Base-by-base conservation (phyloP, 1,284 basidiomycete species). In the Albatrellus sp. region DNA sequence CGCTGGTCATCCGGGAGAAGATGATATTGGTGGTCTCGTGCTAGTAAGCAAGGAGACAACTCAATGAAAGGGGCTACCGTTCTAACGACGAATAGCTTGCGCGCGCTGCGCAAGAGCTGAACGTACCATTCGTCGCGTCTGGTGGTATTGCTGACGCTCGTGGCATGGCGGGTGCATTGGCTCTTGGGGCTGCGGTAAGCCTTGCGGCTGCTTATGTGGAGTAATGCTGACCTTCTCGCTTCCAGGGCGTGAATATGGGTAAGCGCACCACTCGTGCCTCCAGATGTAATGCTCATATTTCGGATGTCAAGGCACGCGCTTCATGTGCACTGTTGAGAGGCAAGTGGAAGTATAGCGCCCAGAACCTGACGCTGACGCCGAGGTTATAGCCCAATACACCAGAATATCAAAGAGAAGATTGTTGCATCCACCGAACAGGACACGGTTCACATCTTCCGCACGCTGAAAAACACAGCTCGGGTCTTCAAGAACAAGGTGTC, bases 1-100 rank as follows among this genome's bases (percentile, higher is more conserved):
- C 57, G 90, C 90, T 33, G 92, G 92, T 28, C 90, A 96, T 61
- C 92, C 91, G 5, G 92, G 92, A 49, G 93, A 97, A 59, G 88
- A 96, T 46, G 93, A 97, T 60, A 87, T 96, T 31, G 89, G 89
- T 9, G 89, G 88, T 5, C 58, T 97, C n/a, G 82, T 96, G 4
- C 64, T 97, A 60, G 86, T 91, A 54, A 49, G 69, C 59, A 13
- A 14, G 7, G 33, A 11, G 16, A n/a, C 10, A 6, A 12, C 20
- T 16, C 7, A 29, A 31, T 20, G 40, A 29, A 24, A 24, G 39
- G 37, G 17, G 29, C 16, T 5, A n/a, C 13, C n/a, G 40, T 11
- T 19, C 5, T 31, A 17, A 20, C 16, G 33, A 3, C 29, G 9
- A 33, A 3, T 47, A 90, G 85, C 70, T 93, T 41, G 92, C 92